Evolutionary conservation across 805 yeast genomes (phyloP).

Genomic region (Ogataea saltuana): DNA sequence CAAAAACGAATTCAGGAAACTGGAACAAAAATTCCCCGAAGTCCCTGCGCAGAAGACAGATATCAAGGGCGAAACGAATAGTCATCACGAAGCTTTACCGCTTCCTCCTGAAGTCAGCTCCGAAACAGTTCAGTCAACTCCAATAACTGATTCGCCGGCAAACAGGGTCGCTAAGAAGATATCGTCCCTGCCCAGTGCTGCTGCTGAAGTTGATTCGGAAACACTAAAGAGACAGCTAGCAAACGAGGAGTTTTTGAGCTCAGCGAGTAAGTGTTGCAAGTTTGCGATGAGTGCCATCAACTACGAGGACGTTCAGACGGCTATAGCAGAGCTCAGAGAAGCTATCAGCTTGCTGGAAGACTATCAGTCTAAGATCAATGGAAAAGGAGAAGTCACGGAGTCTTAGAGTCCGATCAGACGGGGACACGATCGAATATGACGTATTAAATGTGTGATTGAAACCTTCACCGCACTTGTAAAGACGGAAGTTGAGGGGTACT

Average conservation of each 20-base stretch:
- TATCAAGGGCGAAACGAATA: no score
- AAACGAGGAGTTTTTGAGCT: conserved; percentile 36
- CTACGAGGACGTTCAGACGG: conserved; percentile 69
- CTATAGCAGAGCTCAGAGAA: conserved; percentile 51
- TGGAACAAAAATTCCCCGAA: conserved; percentile 6
- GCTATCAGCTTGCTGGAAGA: conserved; percentile 41
- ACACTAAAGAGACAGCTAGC: conserved; percentile 23
- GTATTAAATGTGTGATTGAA: no score
- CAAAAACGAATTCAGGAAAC: conserved; percentile 11
- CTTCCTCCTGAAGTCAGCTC: no score
- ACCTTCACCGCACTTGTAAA: no score
- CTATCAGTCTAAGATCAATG: conserved; percentile 6
- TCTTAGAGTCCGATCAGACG: neutral
- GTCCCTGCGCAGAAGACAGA: conserved; percentile 41
- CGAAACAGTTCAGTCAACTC: no score
- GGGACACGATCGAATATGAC: no score
- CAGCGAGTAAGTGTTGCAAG: conserved; percentile 63
- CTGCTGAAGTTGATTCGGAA: conserved; percentile 11
- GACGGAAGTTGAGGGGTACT: no score
- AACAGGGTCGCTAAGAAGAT: conserved; percentile 15
- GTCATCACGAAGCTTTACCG: no score
- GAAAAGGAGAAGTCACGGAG: neutral
- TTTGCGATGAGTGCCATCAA: conserved; percentile 74
- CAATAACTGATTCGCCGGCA: conserved; percentile 13
- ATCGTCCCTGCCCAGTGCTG: neutral